Conservation (phyloP, 352 stramenopile genomes). For the Pythium scleroteichum region DNA sequence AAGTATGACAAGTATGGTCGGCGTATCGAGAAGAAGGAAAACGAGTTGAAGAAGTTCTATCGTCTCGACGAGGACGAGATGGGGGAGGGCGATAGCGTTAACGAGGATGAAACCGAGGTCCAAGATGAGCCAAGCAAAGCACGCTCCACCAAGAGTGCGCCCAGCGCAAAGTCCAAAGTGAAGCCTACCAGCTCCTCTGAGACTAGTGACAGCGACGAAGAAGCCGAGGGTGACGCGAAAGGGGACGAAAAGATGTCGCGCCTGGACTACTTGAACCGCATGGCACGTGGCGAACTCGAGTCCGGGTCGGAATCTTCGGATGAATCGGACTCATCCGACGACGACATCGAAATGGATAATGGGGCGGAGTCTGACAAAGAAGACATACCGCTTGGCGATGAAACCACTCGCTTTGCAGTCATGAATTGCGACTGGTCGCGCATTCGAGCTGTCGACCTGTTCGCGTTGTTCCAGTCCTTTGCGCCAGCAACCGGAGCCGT, state of each 20-base stretch:
- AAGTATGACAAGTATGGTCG: constrained; percentile 90
- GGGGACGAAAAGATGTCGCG: constrained; percentile 70
- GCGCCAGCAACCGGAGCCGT: constrained; percentile 88
- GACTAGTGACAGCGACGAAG: constrained; percentile 31
- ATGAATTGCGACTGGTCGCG: constrained; percentile 97
- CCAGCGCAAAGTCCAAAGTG: too few relatives aligned
- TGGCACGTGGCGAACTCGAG: constrained; percentile 79
- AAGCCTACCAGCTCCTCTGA: constrained; percentile 4
- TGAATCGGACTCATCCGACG: constrained; percentile 50
- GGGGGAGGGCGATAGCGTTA: constrained; percentile 14
- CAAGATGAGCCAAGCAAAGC: constrained; percentile 11
- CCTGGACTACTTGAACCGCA: constrained; percentile 85
- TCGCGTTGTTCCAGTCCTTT: constrained; percentile 94
- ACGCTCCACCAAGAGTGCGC: too few relatives aligned
- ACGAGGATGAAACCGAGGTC: constrained; percentile 30
- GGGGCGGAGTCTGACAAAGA: constrained; percentile 57
- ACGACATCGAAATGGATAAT: constrained; percentile 46
- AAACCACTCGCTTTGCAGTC: constrained; percentile 91
- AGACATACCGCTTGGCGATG: constrained; percentile 80
- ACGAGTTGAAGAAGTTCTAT: constrained; percentile 85
- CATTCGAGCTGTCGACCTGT: constrained; percentile 95
- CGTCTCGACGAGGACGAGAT: constrained; percentile 61
- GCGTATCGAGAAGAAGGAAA: constrained; percentile 74
- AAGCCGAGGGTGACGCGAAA: constrained; percentile 31
- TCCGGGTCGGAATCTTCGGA: constrained; percentile 53